Percentiles rank a stretch among this genome's conserved stretches.
Conservation (phyloP, 164 flowering plant genomes). For the Tetracentron sinense region DNA sequence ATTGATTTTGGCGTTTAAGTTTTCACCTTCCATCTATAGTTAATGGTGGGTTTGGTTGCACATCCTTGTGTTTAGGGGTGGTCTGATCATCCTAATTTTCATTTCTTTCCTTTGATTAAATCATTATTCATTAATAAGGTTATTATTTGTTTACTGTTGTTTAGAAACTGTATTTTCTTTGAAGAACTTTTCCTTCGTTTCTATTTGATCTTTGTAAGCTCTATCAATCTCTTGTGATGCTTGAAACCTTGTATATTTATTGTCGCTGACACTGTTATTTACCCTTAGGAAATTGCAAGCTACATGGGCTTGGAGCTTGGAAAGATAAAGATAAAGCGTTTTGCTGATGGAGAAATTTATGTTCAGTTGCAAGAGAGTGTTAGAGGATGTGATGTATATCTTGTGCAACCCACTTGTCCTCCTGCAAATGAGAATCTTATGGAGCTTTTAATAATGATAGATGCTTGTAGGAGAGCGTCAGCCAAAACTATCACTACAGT, state of each 20-base stretch:
- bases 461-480: constrained; percentile 97
- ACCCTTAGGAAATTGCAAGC: constrained; percentile 78
- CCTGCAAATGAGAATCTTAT: constrained; percentile 97
- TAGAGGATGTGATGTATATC: constrained; percentile 89
- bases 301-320: constrained; percentile 94
- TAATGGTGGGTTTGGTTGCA: too few species aligned
- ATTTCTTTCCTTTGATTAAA: background rate
- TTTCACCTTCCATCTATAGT: too few species aligned
- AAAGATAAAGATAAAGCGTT: constrained; percentile 68
- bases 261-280: background rate
- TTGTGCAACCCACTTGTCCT: constrained; percentile 96
- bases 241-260: background rate
- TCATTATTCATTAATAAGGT: background rate
- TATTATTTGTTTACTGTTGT: constrained; percentile 2
- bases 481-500: constrained; percentile 97
- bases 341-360: constrained; percentile 95
- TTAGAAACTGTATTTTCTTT: background rate
- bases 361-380: constrained; percentile 96
- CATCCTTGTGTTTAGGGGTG: too few species aligned
- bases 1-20: too few species aligned
- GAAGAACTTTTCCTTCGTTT: background rate
- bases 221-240: background rate
- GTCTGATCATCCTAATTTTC: background rate
- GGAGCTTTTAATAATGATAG: constrained; percentile 93
- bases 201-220: background rate